Percentiles rank a stretch among this genome's conserved stretches.
phyloP scores from a whole-genome alignment of 73 alveolate species.

The Breviolum minutum region DNA sequence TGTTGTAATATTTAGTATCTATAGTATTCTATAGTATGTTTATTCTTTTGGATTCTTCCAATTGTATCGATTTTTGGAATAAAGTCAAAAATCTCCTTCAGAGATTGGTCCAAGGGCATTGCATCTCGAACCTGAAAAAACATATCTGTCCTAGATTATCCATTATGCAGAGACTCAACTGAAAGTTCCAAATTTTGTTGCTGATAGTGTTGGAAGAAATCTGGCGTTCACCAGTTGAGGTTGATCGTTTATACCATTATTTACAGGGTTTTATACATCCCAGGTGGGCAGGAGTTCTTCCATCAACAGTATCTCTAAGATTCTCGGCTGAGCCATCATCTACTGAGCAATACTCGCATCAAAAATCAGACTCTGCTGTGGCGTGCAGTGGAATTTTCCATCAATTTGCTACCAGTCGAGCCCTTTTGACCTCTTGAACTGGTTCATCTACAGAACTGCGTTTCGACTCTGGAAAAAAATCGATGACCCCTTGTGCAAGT shows the following conservation, averaged over 20 bases:
- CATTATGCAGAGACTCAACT: not conserved
- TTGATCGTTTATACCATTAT: not conserved
- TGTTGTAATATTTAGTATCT: not conserved
- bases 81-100: constrained; percentile 11
- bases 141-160: not conserved
- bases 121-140: constrained; percentile 34
- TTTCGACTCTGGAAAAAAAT: not conserved
- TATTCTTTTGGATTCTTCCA: not conserved
- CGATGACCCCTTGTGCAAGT: too few relatives aligned
- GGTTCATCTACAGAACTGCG: too few relatives aligned
- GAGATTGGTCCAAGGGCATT: constrained; percentile 47
- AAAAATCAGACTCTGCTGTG: not conserved
- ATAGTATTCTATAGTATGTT: not conserved
- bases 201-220: too few relatives aligned
- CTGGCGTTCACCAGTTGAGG: too few relatives aligned
- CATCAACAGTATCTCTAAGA: too few relatives aligned
- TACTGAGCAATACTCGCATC: too few relatives aligned
- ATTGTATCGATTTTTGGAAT: not conserved
- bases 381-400: constrained; percentile 1
- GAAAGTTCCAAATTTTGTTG: not conserved
- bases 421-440: constrained; percentile 9
- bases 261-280: too few relatives aligned
- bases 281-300: too few relatives aligned
- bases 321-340: too few relatives aligned
- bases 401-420: not conserved